These are phyloP conservation scores for Sporothrix pseudoabietina DNA, from an alignment of 2,329 filamentous ascomycete genomes.

Conservation along the genomic window DNA sequence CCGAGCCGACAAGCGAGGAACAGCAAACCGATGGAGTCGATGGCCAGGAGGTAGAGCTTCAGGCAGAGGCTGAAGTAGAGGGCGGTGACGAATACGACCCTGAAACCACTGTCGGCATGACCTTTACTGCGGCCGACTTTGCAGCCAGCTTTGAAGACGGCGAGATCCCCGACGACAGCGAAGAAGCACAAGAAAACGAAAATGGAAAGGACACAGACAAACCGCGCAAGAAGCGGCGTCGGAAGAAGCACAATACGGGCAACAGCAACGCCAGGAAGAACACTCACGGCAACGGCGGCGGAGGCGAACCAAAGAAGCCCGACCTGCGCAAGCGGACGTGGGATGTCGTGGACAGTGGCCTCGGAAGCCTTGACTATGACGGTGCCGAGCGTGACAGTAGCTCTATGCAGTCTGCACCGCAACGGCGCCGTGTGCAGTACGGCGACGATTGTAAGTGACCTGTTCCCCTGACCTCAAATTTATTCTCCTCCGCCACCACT, in stretches of 20 bases:
- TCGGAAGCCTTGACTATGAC: conserved; percentile 64
- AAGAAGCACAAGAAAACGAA: conserved; percentile 32
- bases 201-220: background rate
- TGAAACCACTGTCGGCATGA: conserved; percentile 20
- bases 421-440: conserved; percentile 52
- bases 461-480: background rate
- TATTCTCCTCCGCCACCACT: conserved; percentile 18
- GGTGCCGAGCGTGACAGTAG: conserved; percentile 42
- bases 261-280: conserved; percentile 38
- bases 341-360: conserved; percentile 64
- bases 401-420: conserved; percentile 39
- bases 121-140: conserved; percentile 6
- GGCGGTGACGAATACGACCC: conserved; percentile 64
- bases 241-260: conserved; percentile 40
- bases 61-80: background rate
- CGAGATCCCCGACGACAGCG: conserved; percentile 22
- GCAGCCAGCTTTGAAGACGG: background rate
- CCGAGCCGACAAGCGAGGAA: background rate
- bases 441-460: conserved; percentile 43
- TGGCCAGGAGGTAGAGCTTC: background rate
- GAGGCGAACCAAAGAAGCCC: conserved; percentile 40
- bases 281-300: conserved; percentile 36
- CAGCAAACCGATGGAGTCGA: background rate
- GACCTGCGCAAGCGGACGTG: conserved; percentile 68
- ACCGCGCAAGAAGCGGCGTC: conserved; percentile 33